phyloP scores from a whole-genome alignment of 192 early-diverging fungal species.

The Spinellus fusiger region DNA sequence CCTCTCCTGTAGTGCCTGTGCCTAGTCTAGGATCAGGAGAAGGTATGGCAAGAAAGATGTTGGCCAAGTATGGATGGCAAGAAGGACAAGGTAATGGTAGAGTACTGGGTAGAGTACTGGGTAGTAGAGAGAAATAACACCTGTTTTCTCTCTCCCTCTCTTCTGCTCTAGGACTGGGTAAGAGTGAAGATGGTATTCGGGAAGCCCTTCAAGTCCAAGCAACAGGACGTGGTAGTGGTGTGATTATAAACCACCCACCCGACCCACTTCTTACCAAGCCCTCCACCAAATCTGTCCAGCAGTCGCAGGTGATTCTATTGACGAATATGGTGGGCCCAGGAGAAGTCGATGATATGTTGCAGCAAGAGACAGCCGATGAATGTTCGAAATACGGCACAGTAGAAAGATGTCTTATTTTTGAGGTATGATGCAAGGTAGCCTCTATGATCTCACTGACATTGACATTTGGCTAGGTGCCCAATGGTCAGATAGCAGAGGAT shows the following conservation, averaged over 20 bases:
- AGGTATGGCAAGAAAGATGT: slow-evolving; percentile 27
- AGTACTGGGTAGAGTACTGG: not conserved
- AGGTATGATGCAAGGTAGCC: slow-evolving; percentile 34
- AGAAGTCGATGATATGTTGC: slow-evolving; percentile 68
- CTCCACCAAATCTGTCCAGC: not conserved
- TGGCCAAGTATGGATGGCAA: slow-evolving; percentile 40
- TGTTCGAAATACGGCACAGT: slow-evolving; percentile 76
- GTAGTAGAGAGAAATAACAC: not conserved
- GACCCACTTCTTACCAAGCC: not conserved
- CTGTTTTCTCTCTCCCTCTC: not conserved
- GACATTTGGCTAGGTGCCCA: slow-evolving; percentile 30
- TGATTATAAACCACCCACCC: slow-evolving; percentile 23
- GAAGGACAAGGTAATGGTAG: slow-evolving; percentile 32
- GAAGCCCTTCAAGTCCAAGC: slow-evolving; percentile 29
- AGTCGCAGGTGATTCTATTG: slow-evolving; percentile 49
- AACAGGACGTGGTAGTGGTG: slow-evolving; percentile 26
- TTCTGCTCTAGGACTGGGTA: slow-evolving; percentile 20
- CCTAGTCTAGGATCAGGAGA: not conserved
- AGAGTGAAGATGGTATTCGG: slow-evolving; percentile 34
- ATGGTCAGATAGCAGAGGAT: slow-evolving; percentile 47
- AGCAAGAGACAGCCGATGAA: slow-evolving; percentile 73
- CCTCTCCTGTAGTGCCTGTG: not conserved
- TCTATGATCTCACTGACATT: not conserved
- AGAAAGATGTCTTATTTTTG: slow-evolving; percentile 58
- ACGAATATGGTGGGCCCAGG: slow-evolving; percentile 75